Evolutionary conservation across 306 rosid genomes (phyloP), one percentile per base, ranked within the genome.

Genomic region (Rubus idaeus): DNA sequence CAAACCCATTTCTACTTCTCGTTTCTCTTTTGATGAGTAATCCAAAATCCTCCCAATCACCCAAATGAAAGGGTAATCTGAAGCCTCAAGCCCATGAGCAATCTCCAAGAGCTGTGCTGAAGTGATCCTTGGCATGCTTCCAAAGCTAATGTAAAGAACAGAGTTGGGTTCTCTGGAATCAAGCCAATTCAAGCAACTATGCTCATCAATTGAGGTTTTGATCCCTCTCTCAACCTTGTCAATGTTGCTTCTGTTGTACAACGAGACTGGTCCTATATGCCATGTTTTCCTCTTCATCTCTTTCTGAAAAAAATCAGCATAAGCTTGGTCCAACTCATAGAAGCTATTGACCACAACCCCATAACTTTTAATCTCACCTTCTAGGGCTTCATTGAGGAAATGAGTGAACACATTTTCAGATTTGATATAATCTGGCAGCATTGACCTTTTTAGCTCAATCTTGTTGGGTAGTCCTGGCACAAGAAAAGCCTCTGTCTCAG

Each of bases 191-290:
- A 88, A 71, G 20, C 83, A 82, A 60, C 76, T 76, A 41, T 78
- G 77, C 49, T 82, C 88, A n/a, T 88, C 90, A 12, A 87, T 74
- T 5, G 89, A 73, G 30, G 83, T 61, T 65, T 44, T 10, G 35
- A 83, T 85, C 20, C 89, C 91, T 83, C 91, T 83, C 57, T 81
- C 80, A 17, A 77, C 62, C 60, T 86, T 83, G 41, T 89, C 91
- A 13, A 30, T 80, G 4, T 47, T 17, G 75, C 66, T 85, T 63
- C 66, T 46, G 77, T 87, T 89, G 76, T 79, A 82, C n/a, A 87
- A 77, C 8, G 96, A 91, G 8, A 86, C 89, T 0, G 91, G 93
- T 73, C 93, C 93, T 6, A 89, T 82, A 50, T 85, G 75, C 93
- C 96, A 91, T 5, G 75, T 56, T 63, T 74, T 87, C 40, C 76